Evolutionary conservation across 176 grass and related monocot species (phyloP).

Genomic region (Zoysia pacifica): DNA sequence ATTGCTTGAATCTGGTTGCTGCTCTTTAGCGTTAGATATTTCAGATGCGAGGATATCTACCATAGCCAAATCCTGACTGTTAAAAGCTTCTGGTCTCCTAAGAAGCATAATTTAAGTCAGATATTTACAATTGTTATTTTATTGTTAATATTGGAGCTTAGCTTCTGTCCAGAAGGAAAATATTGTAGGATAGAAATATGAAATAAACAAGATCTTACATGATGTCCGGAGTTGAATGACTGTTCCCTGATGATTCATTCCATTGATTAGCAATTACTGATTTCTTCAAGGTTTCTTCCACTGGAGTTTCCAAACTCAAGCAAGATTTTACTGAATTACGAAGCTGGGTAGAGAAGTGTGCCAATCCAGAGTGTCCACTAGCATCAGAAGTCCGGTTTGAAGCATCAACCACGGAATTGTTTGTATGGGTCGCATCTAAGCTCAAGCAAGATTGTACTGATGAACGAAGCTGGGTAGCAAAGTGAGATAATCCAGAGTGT

Average conservation of each 20-base stretch:
- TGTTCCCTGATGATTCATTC: conserved; percentile 19
- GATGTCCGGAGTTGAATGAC: conserved; percentile 24
- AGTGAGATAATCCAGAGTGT: conserved; percentile 44
- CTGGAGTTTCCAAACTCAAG: conserved; percentile 36
- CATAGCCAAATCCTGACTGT: conserved; percentile 16
- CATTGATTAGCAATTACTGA: background rate
- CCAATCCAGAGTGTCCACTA: conserved; percentile 32
- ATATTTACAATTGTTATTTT: conserved; percentile 5
- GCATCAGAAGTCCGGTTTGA: background rate
- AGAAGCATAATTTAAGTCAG: conserved; percentile 1
- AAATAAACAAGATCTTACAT: conserved; percentile 36
- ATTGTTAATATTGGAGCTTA: conserved; percentile 15
- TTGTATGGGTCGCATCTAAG: conserved; percentile 11
- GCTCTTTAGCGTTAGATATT: conserved; percentile 23
- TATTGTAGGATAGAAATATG: conserved; percentile 33
- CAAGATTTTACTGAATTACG: conserved; percentile 39
- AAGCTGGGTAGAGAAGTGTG: conserved; percentile 38
- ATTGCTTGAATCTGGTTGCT: conserved; percentile 33
- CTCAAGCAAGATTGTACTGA: conserved; percentile 47
- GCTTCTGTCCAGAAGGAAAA: background rate
- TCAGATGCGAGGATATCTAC: conserved; percentile 21
- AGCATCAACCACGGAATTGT: conserved; percentile 19
- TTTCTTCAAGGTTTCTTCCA: conserved; percentile 12
- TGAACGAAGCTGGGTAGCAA: conserved; percentile 31
- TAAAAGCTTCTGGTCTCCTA: conserved; percentile 41